Base-by-base conservation (phyloP, 1,284 basidiomycete genomes). In the Exobasidium cylindrosporum region DNA sequence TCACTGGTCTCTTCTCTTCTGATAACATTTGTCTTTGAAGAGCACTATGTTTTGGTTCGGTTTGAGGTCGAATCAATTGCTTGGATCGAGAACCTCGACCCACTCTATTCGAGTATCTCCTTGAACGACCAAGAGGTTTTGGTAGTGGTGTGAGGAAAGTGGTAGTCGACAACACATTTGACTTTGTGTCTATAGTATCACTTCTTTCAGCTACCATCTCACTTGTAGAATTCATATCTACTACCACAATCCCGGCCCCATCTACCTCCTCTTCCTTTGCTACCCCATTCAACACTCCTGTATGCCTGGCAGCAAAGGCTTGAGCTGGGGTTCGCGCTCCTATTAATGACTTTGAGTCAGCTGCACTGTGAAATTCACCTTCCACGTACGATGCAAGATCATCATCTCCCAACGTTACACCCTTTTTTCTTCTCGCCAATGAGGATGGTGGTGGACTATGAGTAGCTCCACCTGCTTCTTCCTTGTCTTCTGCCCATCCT, bases 401-500 rank as follows among this genome's bases (percentile, higher is more conserved):
- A 40, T 40, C 35, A 17, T 40, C 35, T 10, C 17, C 35, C n/a
- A n/a, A n/a, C n/a, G n/a, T n/a, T n/a, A n/a, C n/a, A 10, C 17
- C 35, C 10, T 17, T 17, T 10, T 7, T 7, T 17, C 35, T 40
- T 40, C 17, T 40, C 35, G 17, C 7, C 35, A 40, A 17, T 7
- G 10, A 40, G 17, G 35, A 40, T 10, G 35, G 7, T 7, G 35
- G 35, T 40, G 35, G 35, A 30, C 26, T 31, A 7, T 31, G 26
- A 6, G 17, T 54, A 24, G 7, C 40, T 17, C 6, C 17, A 31
- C n/a, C 26, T 45, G 4, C 23, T 49, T 4, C 31, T 24, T 17
- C 54, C 26, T 7, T n/a, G 45, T 30, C 68, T 23, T 72, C 65
- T 11, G 67, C 64, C 67, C 69, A 73, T 13, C 63, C 66, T 11